These are phyloP conservation scores for Asclepias syriaca DNA, from an alignment of 257 asterid genomes.

Conservation along the genomic window DNA sequence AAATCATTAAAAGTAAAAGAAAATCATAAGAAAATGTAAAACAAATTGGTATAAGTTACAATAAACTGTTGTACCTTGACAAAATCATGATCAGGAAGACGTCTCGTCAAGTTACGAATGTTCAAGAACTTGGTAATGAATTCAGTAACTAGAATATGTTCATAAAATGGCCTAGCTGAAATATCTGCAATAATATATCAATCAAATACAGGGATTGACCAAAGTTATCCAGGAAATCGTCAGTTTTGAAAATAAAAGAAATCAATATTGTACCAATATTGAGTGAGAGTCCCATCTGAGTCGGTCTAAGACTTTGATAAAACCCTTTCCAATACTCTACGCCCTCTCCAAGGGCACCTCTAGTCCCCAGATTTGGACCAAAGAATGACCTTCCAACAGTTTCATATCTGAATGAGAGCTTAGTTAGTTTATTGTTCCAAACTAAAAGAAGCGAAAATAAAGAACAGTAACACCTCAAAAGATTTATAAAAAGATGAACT, in stretches of 20 bases:
- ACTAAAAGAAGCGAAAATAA: not conserved
- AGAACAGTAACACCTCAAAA: not conserved
- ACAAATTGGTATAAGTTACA: not conserved
- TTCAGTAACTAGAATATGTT: constrained; percentile 40
- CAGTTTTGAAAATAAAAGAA: not conserved
- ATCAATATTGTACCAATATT: constrained; percentile 48
- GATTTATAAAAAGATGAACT: not conserved
- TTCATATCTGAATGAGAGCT: constrained; percentile 34
- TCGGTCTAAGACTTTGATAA: constrained; percentile 79
- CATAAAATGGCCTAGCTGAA: constrained; percentile 74
- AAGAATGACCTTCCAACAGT: constrained; percentile 83
- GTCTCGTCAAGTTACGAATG: constrained; percentile 25
- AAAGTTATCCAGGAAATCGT: not conserved
- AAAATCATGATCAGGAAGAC: constrained; percentile 57
- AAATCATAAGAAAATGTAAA: not conserved
- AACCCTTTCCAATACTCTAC: constrained; percentile 69
- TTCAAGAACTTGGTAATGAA: constrained; percentile 32
- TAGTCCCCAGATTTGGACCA: constrained; percentile 22
- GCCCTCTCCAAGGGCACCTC: constrained; percentile 54
- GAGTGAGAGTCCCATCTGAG: constrained; percentile 85
- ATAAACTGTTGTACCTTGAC: constrained; percentile 40
- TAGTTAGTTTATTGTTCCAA: not conserved
- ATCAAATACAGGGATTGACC: not conserved
- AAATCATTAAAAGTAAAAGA: not conserved
- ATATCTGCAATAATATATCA: constrained; percentile 44